Evolutionary conservation across 2,329 filamentous ascomycete genomes (phyloP).

Genomic region (Gnomoniopsis smithogilvyi): DNA sequence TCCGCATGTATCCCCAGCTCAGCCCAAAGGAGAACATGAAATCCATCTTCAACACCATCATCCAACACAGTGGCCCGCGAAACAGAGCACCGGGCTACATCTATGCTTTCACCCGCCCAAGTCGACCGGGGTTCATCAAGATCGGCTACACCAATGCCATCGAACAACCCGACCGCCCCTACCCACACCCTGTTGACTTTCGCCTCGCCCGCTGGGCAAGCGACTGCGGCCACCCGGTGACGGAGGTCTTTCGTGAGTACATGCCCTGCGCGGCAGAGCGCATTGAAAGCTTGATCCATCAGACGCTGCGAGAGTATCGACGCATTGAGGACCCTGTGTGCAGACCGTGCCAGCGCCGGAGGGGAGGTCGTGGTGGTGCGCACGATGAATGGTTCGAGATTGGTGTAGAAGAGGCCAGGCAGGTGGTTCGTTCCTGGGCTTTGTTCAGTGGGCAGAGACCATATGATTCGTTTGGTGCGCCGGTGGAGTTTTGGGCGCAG

Average conservation of each 20-base stretch:
- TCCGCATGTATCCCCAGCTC: background rate
- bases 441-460: background rate
- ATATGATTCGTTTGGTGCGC: background rate
- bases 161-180: background rate
- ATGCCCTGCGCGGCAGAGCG: background rate
- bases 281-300: background rate
- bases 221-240: background rate
- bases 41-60: background rate
- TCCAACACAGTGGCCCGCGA: background rate
- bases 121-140: background rate
- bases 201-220: background rate
- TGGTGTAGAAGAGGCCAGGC: background rate
- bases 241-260: background rate
- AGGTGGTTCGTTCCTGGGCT: background rate
- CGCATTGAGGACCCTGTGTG: background rate
- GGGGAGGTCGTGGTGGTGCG: background rate
- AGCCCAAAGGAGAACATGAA: background rate
- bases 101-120: background rate
- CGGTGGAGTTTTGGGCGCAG: background rate
- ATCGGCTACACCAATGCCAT: background rate
- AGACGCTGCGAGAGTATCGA: background rate
- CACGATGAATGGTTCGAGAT: background rate
- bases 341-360: background rate
- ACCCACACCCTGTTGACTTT: background rate
- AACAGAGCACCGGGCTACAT: background rate